A percentile compares a stretch with the other conserved stretches of the same genome.
These are phyloP conservation scores for Ambrosia hybrid DNA, from an alignment of 140 eudicot genomes.

Conservation along the genomic window DNA sequence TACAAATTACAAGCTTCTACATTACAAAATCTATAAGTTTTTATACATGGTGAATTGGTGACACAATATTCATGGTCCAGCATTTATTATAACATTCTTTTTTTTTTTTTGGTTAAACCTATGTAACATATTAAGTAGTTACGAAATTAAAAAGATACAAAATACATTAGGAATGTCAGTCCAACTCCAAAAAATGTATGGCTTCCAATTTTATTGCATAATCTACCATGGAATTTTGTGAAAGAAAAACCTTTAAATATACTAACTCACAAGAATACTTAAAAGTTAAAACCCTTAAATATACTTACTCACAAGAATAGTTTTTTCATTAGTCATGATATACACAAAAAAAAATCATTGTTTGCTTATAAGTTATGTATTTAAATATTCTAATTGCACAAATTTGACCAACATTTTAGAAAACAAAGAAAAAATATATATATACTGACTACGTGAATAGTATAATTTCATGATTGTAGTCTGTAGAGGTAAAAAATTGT, in stretches of 20 bases:
- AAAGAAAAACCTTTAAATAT: slow-evolving; percentile 1
- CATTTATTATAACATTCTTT: not conserved
- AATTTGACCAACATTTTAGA: no score
- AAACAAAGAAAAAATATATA: no score
- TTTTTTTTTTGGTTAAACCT: not conserved
- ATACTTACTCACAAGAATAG: not conserved
- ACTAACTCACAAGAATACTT: not conserved
- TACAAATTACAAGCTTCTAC: slow-evolving; percentile 46
- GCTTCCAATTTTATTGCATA: not conserved
- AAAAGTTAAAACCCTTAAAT: no score
- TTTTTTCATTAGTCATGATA: not conserved
- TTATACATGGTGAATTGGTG: slow-evolving; percentile 3
- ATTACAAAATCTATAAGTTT: slow-evolving; percentile 28
- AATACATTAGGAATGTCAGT: not conserved
- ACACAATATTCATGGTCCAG: slow-evolving; percentile 12
- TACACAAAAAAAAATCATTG: not conserved
- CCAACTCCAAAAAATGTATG: slow-evolving; percentile 7
- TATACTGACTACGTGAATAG: no score
- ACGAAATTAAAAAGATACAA: not conserved
- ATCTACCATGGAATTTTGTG: not conserved
- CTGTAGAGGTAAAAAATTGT: no score
- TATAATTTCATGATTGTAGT: no score
- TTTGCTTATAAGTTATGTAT: no score
- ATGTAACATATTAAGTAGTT: not conserved
- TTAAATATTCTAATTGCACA: no score